Base-by-base conservation (phyloP, 225 moss, liverwort and hornwort genomes). In the Takakia lepidozioides region DNA sequence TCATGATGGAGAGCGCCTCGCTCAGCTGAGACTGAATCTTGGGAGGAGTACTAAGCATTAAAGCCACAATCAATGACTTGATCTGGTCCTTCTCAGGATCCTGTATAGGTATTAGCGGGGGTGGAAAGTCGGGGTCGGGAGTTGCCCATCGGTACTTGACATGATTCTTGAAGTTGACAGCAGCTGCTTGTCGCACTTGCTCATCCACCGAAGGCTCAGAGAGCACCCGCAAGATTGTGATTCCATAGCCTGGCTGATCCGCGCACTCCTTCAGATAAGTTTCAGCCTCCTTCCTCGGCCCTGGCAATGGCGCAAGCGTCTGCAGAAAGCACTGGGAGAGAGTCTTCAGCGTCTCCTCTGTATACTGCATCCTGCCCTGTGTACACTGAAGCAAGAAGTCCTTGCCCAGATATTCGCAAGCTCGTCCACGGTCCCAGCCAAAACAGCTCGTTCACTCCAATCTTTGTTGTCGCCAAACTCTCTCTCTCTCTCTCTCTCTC, bases 91-190 rank as follows among this genome's bases (percentile, higher is more conserved):
- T 98, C 66, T 98, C 98, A 27, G 75, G 36, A 23, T 83, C 91
- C 50, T 81, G 85, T 15, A 98, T 85, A 17, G 60, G 27, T 1
- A 56, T 49, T 2, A 61, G 48, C 1, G 65, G 18, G 6, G 56
- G 22, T 8, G 53, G 48, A 16, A 67, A 58, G 5, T 91, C 91
- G 0, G 70, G 70, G 61, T 90, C 86, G 0, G 69, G 60, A 3
- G 78, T 61, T 3, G 58, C 71, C 98, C 98, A 98, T 40, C 78
- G 87, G 43, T 80, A 80, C 78, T 85, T 91, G 10, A 85, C 66
- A 49, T 87, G 75, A 67, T 98, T 98, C 83, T 98, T 98, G 70
- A 98, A 98, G 67, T 91, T 91, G 39, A 98, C 98, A 49, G 91
- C 98, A 30, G 91, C 91, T 5, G 87, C 85, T 52, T 87, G 98